Evolutionary conservation across 2,329 filamentous ascomycete species (phyloP).

Genomic region (Boeremia exigua): DNA sequence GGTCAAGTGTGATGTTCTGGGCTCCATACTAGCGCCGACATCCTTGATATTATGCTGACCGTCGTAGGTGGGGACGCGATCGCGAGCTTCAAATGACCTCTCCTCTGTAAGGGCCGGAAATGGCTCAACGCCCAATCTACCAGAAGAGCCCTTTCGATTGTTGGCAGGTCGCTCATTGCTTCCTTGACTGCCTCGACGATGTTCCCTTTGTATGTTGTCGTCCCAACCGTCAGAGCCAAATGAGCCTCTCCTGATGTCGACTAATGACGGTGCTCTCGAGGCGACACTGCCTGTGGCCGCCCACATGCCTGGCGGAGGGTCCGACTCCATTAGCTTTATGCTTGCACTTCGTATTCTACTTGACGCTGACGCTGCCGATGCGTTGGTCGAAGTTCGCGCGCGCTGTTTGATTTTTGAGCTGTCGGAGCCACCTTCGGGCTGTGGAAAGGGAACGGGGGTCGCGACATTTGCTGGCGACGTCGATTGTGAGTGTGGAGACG

Average conservation of each 20-base stretch:
- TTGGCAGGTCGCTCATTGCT: constrained; percentile 22
- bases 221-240: constrained; percentile 46
- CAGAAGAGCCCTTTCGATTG: constrained; percentile 22
- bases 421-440: constrained; percentile 1
- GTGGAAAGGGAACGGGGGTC: constrained; percentile 13
- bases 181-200: constrained; percentile 33
- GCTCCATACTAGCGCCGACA: constrained; percentile 2
- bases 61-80: constrained; percentile 5
- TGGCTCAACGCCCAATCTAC: constrained; percentile 28
- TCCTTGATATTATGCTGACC: constrained; percentile 19
- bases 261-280: constrained; percentile 51
- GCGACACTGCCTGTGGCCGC: constrained; percentile 52
- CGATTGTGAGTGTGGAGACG: constrained; percentile 23
- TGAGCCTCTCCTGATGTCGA: constrained; percentile 50
- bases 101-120: constrained; percentile 43
- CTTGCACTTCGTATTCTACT: constrained; percentile 44
- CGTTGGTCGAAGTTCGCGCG: constrained; percentile 39
- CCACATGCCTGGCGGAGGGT: constrained; percentile 52
- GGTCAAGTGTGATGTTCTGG: constrained; percentile 27
- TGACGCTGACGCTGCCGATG: constrained; percentile 37
- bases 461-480: constrained; percentile 12
- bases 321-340: constrained; percentile 47
- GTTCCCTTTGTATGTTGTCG: constrained; percentile 33
- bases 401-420: constrained; percentile 20
- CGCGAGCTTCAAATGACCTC: constrained; percentile 13